Evolutionary conservation across 129 eudicot species (phyloP).

Genomic region (Glebionis coronaria): DNA sequence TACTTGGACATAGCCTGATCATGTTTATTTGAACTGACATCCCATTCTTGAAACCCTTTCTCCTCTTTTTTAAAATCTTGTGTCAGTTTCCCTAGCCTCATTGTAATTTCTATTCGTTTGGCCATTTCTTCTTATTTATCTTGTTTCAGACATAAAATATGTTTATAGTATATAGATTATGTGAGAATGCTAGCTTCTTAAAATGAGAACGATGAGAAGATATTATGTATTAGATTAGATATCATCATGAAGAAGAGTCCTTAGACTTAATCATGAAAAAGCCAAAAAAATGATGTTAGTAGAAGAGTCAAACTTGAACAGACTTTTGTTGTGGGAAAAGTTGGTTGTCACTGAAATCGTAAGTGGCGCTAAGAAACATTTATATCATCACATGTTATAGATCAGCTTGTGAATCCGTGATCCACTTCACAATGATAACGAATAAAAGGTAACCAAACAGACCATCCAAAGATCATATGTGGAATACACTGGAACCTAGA

Average conservation of each 20-base stretch:
- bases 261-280: background rate
- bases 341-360: constrained; percentile 87
- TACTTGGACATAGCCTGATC: constrained; percentile 48
- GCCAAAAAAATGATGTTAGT: background rate
- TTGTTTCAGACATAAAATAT: constrained; percentile 2
- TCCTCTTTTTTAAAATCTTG: constrained; percentile 27
- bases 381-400: too few species aligned
- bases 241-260: too few species aligned
- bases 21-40: constrained; percentile 9
- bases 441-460: constrained; percentile 88
- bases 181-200: background rate
- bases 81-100: constrained; percentile 22
- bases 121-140: constrained; percentile 33
- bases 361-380: constrained; percentile 49
- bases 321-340: constrained; percentile 82
- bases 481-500: constrained; percentile 79
- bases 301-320: constrained; percentile 45
- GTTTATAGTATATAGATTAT: too few species aligned
- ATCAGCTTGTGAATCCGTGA: constrained; percentile 79
- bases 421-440: constrained; percentile 80
- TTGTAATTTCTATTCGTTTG: constrained; percentile 21
- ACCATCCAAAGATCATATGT: constrained; percentile 29
- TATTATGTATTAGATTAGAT: too few species aligned
- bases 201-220: too few species aligned
- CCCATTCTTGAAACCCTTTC: constrained; percentile 41